These are phyloP conservation scores for Kwoniella shandongensis DNA, from an alignment of 768 basidiomycete species.

Conservation along the genomic window DNA sequence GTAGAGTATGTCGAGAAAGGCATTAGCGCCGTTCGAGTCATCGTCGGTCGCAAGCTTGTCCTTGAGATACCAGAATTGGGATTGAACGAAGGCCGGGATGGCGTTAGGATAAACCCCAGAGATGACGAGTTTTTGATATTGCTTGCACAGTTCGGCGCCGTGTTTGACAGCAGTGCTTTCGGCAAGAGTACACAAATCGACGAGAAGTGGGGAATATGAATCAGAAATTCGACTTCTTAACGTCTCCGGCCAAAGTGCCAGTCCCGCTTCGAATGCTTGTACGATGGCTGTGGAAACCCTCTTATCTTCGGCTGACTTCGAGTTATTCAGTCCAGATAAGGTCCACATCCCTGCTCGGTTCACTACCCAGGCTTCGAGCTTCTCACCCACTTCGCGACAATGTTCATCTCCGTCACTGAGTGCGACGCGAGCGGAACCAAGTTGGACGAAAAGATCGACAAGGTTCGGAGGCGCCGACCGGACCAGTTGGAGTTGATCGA, in stretches of 20 bases:
- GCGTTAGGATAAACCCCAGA: slow-evolving; percentile 4
- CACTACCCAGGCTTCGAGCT: slow-evolving; percentile 20
- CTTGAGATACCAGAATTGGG: slow-evolving; percentile 82
- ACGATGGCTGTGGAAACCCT: too few relatives aligned
- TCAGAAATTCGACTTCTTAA: slow-evolving; percentile 2
- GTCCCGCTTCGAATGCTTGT: slow-evolving; percentile 10
- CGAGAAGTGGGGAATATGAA: slow-evolving; percentile 12
- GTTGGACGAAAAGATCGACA: slow-evolving; percentile 68
- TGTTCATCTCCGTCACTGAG: not conserved
- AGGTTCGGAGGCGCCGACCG: slow-evolving; percentile 54
- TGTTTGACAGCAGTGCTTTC: slow-evolving; percentile 3
- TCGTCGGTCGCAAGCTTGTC: slow-evolving; percentile 64
- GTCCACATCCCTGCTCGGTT: slow-evolving; percentile 5
- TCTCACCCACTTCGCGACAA: slow-evolving; percentile 1
- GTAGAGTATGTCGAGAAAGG: slow-evolving; percentile 34
- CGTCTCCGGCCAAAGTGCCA: slow-evolving; percentile 17
- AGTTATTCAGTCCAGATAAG: not conserved
- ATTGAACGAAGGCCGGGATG: slow-evolving; percentile 34
- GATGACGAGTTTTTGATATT: slow-evolving; percentile 5
- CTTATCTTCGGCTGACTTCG: too few relatives aligned
- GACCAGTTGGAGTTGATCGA: slow-evolving; percentile 53
- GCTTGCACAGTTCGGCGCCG: slow-evolving; percentile 22
- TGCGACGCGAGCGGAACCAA: slow-evolving; percentile 46
- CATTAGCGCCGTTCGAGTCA: slow-evolving; percentile 16
- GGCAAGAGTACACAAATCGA: slow-evolving; percentile 12